phyloP scores from a whole-genome alignment of 106 monocot genomes.

The Posidonia australis region DNA sequence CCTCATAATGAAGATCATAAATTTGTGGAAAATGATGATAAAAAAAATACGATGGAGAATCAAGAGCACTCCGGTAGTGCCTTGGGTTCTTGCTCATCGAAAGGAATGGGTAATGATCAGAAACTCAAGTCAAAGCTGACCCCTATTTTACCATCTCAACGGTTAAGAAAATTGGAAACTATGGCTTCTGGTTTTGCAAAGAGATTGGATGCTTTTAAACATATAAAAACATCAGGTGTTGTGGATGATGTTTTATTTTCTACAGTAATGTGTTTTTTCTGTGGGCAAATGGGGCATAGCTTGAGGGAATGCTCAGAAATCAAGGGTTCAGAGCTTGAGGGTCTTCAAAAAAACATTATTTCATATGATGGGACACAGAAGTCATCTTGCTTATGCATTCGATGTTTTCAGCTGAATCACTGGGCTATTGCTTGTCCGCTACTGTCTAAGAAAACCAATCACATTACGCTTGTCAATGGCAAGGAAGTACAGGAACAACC shows the following conservation, averaged over 20 bases:
- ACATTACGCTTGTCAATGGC: neutral
- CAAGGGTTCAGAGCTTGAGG: slow-evolving; percentile 5
- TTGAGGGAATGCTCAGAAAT: slow-evolving; percentile 19
- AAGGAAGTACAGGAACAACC: neutral
- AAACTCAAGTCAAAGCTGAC: slow-evolving; percentile 25
- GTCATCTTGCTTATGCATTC: slow-evolving; percentile 21
- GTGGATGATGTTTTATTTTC: neutral
- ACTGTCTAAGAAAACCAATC: neutral
- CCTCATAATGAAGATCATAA: slow-evolving; percentile 11
- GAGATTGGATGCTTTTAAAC: slow-evolving; percentile 41
- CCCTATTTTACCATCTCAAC: slow-evolving; percentile 27
- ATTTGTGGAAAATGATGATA: neutral
- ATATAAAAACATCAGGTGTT: slow-evolving; percentile 8
- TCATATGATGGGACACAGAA: slow-evolving; percentile 4
- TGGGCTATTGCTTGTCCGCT: slow-evolving; percentile 30
- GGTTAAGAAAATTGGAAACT: slow-evolving; percentile 24
- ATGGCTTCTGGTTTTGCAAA: slow-evolving; percentile 45
- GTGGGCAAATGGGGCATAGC: slow-evolving; percentile 27
- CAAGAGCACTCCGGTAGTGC: neutral
- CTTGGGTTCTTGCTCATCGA: slow-evolving; percentile 11
- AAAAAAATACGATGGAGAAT: neutral
- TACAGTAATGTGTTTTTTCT: slow-evolving; percentile 28
- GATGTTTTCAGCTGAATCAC: slow-evolving; percentile 22
- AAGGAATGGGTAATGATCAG: slow-evolving; percentile 4
- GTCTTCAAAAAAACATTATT: slow-evolving; percentile 11